Percentiles rank a stretch among this genome's conserved stretches.
phyloP scores from a whole-genome alignment of 2,329 filamentous ascomycete genomes.

The Venturia nashicola region DNA sequence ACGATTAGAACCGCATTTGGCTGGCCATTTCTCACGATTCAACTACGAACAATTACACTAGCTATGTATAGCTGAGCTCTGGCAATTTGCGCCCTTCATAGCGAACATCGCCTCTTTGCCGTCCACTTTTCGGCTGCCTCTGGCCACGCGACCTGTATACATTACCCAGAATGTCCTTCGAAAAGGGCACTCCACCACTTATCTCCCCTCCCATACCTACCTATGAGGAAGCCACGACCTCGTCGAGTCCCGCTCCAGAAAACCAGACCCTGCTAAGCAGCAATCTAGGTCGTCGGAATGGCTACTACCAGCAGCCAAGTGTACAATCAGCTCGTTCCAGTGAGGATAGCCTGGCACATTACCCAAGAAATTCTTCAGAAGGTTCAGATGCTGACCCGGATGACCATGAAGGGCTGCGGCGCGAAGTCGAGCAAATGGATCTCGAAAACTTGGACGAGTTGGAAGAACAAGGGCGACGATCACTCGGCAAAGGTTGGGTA shows the following conservation, averaged over 20 bases:
- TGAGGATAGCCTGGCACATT: conserved; percentile 15
- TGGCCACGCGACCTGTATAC: not conserved
- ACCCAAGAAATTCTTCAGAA: conserved; percentile 4
- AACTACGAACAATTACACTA: not conserved
- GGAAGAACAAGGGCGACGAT: conserved; percentile 7
- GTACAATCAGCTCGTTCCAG: conserved; percentile 66
- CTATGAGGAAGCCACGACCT: conserved; percentile 69
- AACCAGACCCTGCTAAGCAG: conserved; percentile 58
- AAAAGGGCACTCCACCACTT: not conserved
- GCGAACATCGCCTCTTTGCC: not conserved
- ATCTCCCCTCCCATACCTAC: conserved; percentile 52
- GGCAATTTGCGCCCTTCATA: not conserved
- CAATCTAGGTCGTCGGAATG: conserved; percentile 19
- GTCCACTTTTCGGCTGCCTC: not conserved
- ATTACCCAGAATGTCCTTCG: not conserved
- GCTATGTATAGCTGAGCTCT: not conserved
- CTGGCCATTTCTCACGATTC: not conserved
- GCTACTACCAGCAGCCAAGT: conserved; percentile 62
- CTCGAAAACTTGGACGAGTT: conserved; percentile 5
- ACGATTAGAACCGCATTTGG: not conserved
- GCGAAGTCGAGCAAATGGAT: conserved; percentile 9
- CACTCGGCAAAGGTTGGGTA: conserved; percentile 37
- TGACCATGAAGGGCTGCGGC: conserved; percentile 6
- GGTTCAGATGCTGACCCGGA: conserved; percentile 9
- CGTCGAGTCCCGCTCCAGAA: conserved; percentile 52